Base-by-base conservation (phyloP, 352 stramenopile genomes). In the Pythium guiyangense region DNA sequence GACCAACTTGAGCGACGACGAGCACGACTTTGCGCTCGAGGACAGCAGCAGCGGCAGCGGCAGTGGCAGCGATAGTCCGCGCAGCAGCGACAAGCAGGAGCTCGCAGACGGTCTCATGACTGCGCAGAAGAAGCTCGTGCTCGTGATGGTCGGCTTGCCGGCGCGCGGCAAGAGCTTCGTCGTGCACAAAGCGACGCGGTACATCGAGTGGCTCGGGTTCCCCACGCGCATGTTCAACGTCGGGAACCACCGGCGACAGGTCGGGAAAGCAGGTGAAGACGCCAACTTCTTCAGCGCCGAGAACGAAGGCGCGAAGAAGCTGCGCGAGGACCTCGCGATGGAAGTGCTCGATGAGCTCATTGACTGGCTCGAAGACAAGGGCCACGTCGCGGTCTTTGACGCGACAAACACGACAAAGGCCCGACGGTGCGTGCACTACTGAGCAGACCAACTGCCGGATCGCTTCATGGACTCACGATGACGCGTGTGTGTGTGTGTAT, bases 131-230 rank as follows among this genome's bases (percentile, higher is more conserved):
- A 96, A 96, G 69, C 67, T 97, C 62, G 88, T 98, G 43, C 82
- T 98, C 49, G 88, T 97, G 27, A 89, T 98, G 71, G 92, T 98
- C 44, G 94, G 94, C 3, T 67, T 98, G n/a, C 92, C 94, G 0
- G 94, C 91, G 39, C 84, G 94, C 49, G 94, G 94, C 62, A 98
- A 98, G 84, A 97, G 87, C 55, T 98, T 98, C 63, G 92, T 98
- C 34, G 86, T 96, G 61, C 84, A 96, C 54, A 98, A 98, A 67
- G 74, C 97, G 6, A 76, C 89, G 55, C 84, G 85, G 46, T 98
- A 98, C 70, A 84, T 97, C n/a, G 84, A 90, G 59, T 98, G 93
- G 93, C 66, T 94, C 26, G 92, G 93, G 9, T 88, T 82, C 37
- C 75, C 86, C 35, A 97, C 87, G 51, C 88, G 88, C 62, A 95